These are phyloP conservation scores for Thermomucor indicae-seudaticae DNA, from an alignment of 371 early-diverging fungal genomes.

Conservation along the genomic window DNA sequence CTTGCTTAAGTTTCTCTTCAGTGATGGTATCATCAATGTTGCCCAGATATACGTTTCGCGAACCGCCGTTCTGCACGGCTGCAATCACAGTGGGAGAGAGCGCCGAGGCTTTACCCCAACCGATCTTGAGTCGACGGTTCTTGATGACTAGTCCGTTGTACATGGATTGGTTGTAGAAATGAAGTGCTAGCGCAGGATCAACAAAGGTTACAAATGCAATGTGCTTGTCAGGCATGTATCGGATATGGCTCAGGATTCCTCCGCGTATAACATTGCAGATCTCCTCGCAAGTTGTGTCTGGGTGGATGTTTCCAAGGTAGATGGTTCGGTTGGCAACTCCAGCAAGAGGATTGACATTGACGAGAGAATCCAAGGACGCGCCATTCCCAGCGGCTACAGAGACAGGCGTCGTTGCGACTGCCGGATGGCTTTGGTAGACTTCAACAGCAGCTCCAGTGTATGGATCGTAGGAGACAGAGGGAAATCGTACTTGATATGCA, in stretches of 20 bases:
- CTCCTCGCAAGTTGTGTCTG: slow-evolving; percentile 72
- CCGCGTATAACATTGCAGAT: slow-evolving; percentile 85
- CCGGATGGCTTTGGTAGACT: slow-evolving; percentile 9
- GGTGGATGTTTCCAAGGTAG: slow-evolving; percentile 74
- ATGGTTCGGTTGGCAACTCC: slow-evolving; percentile 62
- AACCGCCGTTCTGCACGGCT: slow-evolving; percentile 66
- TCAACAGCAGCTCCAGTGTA: slow-evolving; percentile 24
- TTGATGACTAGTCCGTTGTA: slow-evolving; percentile 62
- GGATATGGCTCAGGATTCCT: slow-evolving; percentile 73
- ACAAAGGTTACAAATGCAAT: slow-evolving; percentile 84
- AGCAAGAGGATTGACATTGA: slow-evolving; percentile 10
- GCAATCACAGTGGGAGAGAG: slow-evolving; percentile 50
- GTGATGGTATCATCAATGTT: slow-evolving; percentile 54
- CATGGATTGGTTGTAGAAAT: slow-evolving; percentile 52
- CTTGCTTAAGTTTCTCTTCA: slow-evolving; percentile 60
- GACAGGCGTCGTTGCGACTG: slow-evolving; percentile 2
- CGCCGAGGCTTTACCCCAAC: slow-evolving; percentile 73
- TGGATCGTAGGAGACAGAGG: slow-evolving; percentile 23
- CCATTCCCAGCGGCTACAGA: slow-evolving; percentile 6
- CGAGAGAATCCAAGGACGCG: too few species aligned
- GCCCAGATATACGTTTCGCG: slow-evolving; percentile 82
- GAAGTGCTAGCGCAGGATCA: slow-evolving; percentile 61
- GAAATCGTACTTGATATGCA: slow-evolving; percentile 19
- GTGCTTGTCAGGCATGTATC: slow-evolving; percentile 70
- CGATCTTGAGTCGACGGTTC: slow-evolving; percentile 67